These are phyloP conservation scores for Dendrobium chrysotoxum DNA, from an alignment of 106 monocot genomes.

Conservation along the genomic window DNA sequence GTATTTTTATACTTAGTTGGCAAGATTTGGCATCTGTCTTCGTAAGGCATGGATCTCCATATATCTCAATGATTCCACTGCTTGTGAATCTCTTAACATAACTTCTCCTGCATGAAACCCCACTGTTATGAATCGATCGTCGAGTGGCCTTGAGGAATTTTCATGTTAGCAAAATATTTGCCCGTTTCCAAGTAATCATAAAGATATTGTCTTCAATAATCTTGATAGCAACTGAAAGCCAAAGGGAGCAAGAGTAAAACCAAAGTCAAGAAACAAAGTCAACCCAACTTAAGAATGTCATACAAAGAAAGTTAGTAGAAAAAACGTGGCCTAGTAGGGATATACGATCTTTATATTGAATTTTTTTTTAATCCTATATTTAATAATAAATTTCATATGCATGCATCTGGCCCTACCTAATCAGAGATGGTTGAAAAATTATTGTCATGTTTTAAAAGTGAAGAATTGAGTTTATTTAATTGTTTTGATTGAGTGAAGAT, in stretches of 20 bases:
- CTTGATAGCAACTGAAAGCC: not conserved
- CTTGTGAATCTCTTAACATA: not conserved
- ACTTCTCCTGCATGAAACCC: not conserved
- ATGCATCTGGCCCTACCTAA: not conserved
- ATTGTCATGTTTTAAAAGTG: not conserved
- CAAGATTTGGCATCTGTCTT: not conserved
- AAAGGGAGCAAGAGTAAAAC: not conserved
- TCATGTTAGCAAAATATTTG: not conserved
- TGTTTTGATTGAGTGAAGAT: not conserved
- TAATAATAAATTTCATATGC: not conserved
- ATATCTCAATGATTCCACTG: not conserved
- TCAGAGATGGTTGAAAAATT: not conserved
- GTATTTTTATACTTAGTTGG: not conserved
- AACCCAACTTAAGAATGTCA: not conserved
- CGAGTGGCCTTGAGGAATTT: not conserved
- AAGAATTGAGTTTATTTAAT: not conserved
- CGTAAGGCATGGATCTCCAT: not conserved
- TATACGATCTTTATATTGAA: not conserved
- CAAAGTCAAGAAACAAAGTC: not conserved
- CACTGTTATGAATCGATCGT: not conserved
- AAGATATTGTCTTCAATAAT: not conserved
- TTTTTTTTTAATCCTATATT: not conserved
- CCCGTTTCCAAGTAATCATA: not conserved
- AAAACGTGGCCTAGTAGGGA: not conserved
- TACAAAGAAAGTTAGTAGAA: not conserved